phyloP scores from a whole-genome alignment of 345 rosid genomes.

The Microthlaspi erraticum region DNA sequence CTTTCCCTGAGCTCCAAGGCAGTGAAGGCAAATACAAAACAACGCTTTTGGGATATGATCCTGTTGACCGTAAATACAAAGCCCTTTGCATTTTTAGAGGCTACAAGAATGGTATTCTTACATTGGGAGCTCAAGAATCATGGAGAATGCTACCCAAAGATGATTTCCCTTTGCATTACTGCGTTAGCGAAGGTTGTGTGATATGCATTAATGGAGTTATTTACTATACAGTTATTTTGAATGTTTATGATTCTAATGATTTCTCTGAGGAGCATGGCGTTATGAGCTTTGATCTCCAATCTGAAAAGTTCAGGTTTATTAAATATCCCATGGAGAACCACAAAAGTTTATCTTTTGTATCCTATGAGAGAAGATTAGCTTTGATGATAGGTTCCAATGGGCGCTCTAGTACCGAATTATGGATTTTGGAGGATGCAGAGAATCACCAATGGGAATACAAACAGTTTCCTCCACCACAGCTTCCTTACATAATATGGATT shows the following conservation, averaged over 20 bases:
- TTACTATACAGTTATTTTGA: neutral
- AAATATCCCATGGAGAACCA: neutral
- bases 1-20: neutral
- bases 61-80: neutral
- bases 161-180: neutral
- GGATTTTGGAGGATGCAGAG: constrained; percentile 19
- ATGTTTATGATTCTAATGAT: neutral
- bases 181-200: neutral
- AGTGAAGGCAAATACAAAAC: neutral
- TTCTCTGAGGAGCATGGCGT: neutral
- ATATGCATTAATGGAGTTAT: constrained; percentile 14
- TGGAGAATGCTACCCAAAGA: constrained; percentile 5
- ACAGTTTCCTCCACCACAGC: neutral
- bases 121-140: constrained; percentile 7
- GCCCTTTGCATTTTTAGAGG: neutral
- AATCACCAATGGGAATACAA: neutral
- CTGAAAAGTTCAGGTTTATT: neutral
- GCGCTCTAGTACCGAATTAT: neutral
- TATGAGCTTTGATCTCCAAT: constrained; percentile 12
- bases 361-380: constrained; percentile 1
- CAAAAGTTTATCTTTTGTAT: neutral
- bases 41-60: constrained; percentile 2
- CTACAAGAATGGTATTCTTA: neutral
- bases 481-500: neutral
- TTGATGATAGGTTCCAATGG: neutral